Base-by-base conservation (phyloP, 2,329 filamentous ascomycete genomes). In the Trichoderma oligosporum region DNA sequence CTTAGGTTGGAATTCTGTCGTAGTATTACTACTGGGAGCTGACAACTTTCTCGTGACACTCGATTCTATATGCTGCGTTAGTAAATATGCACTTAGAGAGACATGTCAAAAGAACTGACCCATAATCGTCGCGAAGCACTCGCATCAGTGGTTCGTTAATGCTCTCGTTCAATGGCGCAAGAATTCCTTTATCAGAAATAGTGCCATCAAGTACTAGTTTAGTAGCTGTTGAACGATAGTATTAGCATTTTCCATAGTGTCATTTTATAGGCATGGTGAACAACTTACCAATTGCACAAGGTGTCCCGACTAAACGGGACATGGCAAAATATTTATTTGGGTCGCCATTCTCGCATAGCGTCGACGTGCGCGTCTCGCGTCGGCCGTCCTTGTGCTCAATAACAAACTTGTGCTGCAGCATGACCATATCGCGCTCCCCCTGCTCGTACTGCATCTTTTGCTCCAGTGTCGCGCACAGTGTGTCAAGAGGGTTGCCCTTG, bases 391-490 rank as follows among this genome's bases (percentile, higher is more conserved):
- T 85, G 74, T 87, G 78, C 79, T 94, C 88, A 64, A 96, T 89
- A 70, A 86, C 85, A 71, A 96, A 95, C 76, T 84, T 87, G 78
- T 90, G 87, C 77, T 91, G 88, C 29, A 91, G 81, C 45, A 56
- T 29, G 20, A 94, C 88, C 63, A 95, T 78, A 73, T 96, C 91
- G 59, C 91, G 86, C 83, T 96, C 91, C 60, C 82, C 87, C 66
- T 87, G 79, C 68, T 83, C 87, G 73, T 87, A 96, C 74, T 89
- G 83, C 89, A 96, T 95, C 84, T 95, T 96, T 79, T 89, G 77
- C 79, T 96, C 91, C 27, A 96, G 82, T 3, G 85, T 88, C 29
- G 89, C 90, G 76, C 91, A 96, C 36, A 96, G 84, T n/a, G 89
- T 93, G 73, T 96, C 92, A 22, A 96, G 82, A 4, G 91, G 88